Evolutionary conservation across 2,329 filamentous ascomycete species (phyloP).

Genomic region (Aureobasidium sp.): DNA sequence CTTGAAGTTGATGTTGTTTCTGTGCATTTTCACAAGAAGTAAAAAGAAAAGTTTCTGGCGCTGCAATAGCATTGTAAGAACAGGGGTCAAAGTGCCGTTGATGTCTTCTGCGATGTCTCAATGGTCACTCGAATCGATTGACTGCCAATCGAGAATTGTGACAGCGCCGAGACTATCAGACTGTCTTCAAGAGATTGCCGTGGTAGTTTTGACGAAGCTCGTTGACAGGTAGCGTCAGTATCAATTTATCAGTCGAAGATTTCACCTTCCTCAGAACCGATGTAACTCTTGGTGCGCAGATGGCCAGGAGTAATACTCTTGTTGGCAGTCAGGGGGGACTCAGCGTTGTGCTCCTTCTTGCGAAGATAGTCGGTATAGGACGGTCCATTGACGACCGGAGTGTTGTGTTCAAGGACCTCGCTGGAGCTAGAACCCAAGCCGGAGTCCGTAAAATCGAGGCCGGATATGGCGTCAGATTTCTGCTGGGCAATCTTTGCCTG

Average conservation of each 20-base stretch:
- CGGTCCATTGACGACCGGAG: neutral
- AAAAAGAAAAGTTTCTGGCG: neutral
- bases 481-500: neutral
- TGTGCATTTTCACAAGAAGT: neutral
- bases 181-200: no score
- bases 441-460: neutral
- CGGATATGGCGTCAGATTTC: neutral
- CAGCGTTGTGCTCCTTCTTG: neutral
- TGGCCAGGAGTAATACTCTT: neutral
- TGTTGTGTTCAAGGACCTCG: neutral
- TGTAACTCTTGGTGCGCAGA: neutral
- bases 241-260: neutral
- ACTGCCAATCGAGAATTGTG: neutral
- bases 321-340: neutral
- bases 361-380: conserved; percentile 2
- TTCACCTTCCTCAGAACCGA: neutral
- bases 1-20: neutral
- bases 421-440: neutral
- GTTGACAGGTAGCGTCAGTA: neutral
- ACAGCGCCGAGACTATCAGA: neutral
- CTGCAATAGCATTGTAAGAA: neutral
- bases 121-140: neutral
- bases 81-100: neutral
- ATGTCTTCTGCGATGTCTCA: neutral
- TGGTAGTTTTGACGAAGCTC: no score